Evolutionary conservation across 139 green algal species (phyloP), one percentile per base, ranked within the genome.

Genomic region (Desmodesmus armatus): DNA sequence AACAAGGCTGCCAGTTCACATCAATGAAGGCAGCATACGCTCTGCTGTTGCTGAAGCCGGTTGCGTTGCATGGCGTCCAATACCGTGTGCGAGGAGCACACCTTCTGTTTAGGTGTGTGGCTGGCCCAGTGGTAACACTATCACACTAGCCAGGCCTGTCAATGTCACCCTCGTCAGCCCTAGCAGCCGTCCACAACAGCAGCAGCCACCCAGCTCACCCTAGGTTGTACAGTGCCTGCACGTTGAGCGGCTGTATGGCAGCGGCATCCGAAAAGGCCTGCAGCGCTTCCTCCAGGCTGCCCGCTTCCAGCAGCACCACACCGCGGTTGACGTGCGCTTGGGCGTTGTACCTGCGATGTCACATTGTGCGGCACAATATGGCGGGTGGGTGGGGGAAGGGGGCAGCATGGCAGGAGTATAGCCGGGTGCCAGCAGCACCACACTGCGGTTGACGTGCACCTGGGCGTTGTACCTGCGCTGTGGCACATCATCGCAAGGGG

Each of bases 211-310:
- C 4, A 17, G 51, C 84, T 65, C 55, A 90, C 55, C 93, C 95
- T 21, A 96, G 87, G 84, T 98, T 98, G 82, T 86, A 93, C 27
- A 92, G 82, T 4, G 88, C 90, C 88, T 98, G 94, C 51, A 94
- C 87, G 67, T 92, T 96, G 85, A 95, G 92, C 23, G 92, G 90
- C 73, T 98, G 93, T 49, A 95, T 92, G 81, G 88, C 89, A 19
- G 94, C 80, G 3, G 95, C 94, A n/a, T 97, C 92, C 67, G 86
- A 87, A 78, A 95, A 97, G 2, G 89, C 60, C 41, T 73, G 40
- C 69, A 81, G 80, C 15, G 90, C 89, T 1, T 72, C 86, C 60
- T 92, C 88, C n/a, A 94, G 72, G 62, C 93, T 89, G 0, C 87
- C 87, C 21, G 47, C 72, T 44, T 86, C 84, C 41, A 88, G 71